These are phyloP conservation scores for Calonectria montana DNA, from an alignment of 2,329 filamentous ascomycete species.

Conservation along the genomic window DNA sequence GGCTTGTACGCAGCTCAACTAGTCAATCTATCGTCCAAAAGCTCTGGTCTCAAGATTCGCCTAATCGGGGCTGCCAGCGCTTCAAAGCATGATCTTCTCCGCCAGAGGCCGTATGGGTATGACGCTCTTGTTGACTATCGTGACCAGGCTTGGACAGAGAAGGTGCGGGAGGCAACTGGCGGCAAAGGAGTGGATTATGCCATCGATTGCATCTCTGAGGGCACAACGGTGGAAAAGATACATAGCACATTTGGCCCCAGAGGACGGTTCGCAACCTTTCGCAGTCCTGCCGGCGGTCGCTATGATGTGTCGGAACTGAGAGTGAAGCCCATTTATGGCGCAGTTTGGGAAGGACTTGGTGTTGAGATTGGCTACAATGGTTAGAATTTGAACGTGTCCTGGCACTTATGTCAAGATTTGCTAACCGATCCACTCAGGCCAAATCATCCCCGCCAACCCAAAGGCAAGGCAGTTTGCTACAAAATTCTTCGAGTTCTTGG, in stretches of 20 bases:
- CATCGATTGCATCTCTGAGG: constrained; percentile 55
- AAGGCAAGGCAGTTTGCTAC: constrained; percentile 46
- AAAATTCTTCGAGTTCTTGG: constrained; percentile 51
- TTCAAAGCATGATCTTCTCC: constrained; percentile 41
- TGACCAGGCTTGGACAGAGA: constrained; percentile 46
- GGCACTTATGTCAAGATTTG: constrained; percentile 10
- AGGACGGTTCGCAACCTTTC: constrained; percentile 42
- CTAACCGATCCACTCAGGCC: background rate
- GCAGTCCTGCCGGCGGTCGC: constrained; percentile 34
- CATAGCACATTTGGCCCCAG: constrained; percentile 40
- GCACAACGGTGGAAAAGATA: constrained; percentile 45
- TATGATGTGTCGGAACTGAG: constrained; percentile 39
- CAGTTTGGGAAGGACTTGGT: constrained; percentile 56
- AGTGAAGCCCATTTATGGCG: constrained; percentile 52
- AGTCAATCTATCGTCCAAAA: constrained; percentile 23
- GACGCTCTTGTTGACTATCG: constrained; percentile 53
- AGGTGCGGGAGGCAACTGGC: constrained; percentile 40
- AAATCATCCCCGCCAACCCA: constrained; percentile 27
- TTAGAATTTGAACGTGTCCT: constrained; percentile 29
- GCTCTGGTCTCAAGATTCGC: constrained; percentile 21
- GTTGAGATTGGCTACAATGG: constrained; percentile 52
- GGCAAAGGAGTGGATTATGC: constrained; percentile 49
- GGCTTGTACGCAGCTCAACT: constrained; percentile 49
- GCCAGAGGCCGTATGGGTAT: constrained; percentile 49
- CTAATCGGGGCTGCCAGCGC: constrained; percentile 47